Conservation (phyloP, 805 yeast genomes). For the Clavispora fructus region DNA sequence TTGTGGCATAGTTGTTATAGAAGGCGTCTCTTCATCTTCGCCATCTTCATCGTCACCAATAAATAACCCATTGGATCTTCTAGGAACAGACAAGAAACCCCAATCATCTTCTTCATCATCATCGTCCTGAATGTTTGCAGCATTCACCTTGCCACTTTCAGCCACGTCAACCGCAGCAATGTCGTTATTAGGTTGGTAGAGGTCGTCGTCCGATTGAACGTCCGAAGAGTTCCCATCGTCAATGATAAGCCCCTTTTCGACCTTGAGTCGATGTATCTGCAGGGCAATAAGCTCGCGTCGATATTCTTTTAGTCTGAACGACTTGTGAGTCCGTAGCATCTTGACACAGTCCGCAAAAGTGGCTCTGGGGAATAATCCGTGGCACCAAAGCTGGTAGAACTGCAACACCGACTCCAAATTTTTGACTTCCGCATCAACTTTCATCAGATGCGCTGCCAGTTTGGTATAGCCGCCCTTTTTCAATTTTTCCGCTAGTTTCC, state of each 20-base stretch:
- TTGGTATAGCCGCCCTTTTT: constrained; percentile 12
- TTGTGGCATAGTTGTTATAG: neutral
- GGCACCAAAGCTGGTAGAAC: constrained; percentile 44
- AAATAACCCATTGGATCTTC: constrained; percentile 21
- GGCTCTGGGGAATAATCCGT: constrained; percentile 23
- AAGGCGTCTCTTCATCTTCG: constrained; percentile 18
- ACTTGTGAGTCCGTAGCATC: constrained; percentile 12
- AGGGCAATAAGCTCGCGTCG: constrained; percentile 10
- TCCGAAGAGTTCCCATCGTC: constrained; percentile 5
- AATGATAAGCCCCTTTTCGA: constrained; percentile 15
- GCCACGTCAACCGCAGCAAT: constrained; percentile 6
- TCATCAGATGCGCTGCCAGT: constrained; percentile 14
- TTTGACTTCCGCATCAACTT: constrained; percentile 27
- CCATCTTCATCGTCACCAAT: constrained; percentile 30
- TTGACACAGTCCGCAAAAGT: constrained; percentile 14
- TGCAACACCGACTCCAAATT: constrained; percentile 33
- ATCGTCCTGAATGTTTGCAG: neutral
- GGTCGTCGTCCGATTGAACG: constrained; percentile 3
- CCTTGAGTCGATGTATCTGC: constrained; percentile 13
- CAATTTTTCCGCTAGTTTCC: constrained; percentile 8
- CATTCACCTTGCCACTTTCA: constrained; percentile 2
- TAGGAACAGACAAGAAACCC: constrained; percentile 12
- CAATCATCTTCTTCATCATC: constrained; percentile 18
- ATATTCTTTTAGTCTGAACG: constrained; percentile 8
- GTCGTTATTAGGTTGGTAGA: constrained; percentile 8